Percentiles rank a stretch among this genome's conserved stretches.
Conservation (phyloP, 805 yeast species). For the Candida sithepensis region DNA sequence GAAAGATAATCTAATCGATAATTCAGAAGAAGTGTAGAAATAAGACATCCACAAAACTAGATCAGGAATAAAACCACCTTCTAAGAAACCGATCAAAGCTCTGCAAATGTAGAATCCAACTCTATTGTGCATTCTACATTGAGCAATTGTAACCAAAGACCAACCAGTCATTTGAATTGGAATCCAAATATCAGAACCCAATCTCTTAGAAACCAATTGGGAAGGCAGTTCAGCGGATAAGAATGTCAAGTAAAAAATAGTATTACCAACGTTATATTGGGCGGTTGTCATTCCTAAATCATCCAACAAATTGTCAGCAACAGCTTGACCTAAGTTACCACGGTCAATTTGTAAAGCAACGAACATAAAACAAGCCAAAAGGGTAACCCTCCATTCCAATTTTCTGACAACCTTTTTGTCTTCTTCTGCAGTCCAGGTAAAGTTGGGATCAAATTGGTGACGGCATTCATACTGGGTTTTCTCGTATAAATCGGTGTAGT, state of each 20-base stretch:
- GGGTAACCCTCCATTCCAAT: slow-evolving; percentile 51
- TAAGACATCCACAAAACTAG: slow-evolving; percentile 60
- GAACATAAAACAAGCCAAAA: slow-evolving; percentile 59
- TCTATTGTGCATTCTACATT: slow-evolving; percentile 40
- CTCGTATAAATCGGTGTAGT: slow-evolving; percentile 45
- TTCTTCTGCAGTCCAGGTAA: slow-evolving; percentile 52
- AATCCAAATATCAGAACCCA: slow-evolving; percentile 63
- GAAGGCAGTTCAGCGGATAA: slow-evolving; percentile 61
- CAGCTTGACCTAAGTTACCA: slow-evolving; percentile 50
- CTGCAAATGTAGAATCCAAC: slow-evolving; percentile 46
- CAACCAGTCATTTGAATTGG: slow-evolving; percentile 55
- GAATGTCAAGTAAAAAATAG: slow-evolving; percentile 50
- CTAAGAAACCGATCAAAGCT: slow-evolving; percentile 51
- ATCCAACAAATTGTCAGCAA: slow-evolving; percentile 50
- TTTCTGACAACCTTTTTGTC: slow-evolving; percentile 47
- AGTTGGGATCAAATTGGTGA: slow-evolving; percentile 51
- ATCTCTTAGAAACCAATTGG: slow-evolving; percentile 56
- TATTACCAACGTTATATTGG: slow-evolving; percentile 57
- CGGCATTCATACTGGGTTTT: slow-evolving; percentile 51
- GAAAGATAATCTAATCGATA: slow-evolving; percentile 53
- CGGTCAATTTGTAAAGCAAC: slow-evolving; percentile 57
- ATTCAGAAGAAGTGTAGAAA: slow-evolving; percentile 57
- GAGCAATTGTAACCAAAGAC: slow-evolving; percentile 54
- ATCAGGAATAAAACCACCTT: slow-evolving; percentile 72
- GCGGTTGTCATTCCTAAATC: slow-evolving; percentile 53